These are phyloP conservation scores for Pseudogymnoascus sp. DNA, from an alignment of 2,329 filamentous ascomycete genomes.

Conservation along the genomic window DNA sequence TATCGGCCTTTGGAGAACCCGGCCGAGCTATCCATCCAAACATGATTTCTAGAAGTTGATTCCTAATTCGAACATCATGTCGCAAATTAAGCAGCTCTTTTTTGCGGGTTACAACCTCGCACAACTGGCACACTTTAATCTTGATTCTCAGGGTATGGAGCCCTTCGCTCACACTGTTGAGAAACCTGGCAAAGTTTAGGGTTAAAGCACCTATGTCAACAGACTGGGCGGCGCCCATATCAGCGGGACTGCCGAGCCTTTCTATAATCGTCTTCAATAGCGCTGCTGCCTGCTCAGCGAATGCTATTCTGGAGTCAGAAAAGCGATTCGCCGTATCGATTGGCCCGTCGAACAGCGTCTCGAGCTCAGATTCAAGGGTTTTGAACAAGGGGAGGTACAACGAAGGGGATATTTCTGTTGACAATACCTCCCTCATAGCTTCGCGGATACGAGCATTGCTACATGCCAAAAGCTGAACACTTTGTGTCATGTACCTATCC, in stretches of 20 bases:
- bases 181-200: constrained; percentile 58
- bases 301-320: constrained; percentile 53
- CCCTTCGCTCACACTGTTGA: constrained; percentile 49
- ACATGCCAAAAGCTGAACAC: constrained; percentile 56
- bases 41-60: constrained; percentile 58
- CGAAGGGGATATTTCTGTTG: constrained; percentile 52
- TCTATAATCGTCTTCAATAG: constrained; percentile 56
- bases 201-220: constrained; percentile 56
- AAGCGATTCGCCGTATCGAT: constrained; percentile 42
- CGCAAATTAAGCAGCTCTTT: constrained; percentile 61
- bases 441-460: constrained; percentile 56
- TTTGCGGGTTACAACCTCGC: constrained; percentile 54
- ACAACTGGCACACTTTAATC: constrained; percentile 60
- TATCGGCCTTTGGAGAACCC: constrained; percentile 40
- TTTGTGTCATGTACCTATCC: constrained; percentile 50
- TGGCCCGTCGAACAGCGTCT: constrained; percentile 50
- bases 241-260: constrained; percentile 52
- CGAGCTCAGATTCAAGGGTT: constrained; percentile 55
- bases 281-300: constrained; percentile 58
- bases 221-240: constrained; percentile 52
- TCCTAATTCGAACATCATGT: constrained; percentile 60
- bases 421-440: constrained; percentile 56
- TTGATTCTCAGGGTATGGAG: constrained; percentile 52
- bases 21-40: constrained; percentile 60
- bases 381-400: constrained; percentile 56